Evolutionary conservation across 1,139 yeast species (phyloP).

Genomic region (Yamadazyma epiphylla): DNA sequence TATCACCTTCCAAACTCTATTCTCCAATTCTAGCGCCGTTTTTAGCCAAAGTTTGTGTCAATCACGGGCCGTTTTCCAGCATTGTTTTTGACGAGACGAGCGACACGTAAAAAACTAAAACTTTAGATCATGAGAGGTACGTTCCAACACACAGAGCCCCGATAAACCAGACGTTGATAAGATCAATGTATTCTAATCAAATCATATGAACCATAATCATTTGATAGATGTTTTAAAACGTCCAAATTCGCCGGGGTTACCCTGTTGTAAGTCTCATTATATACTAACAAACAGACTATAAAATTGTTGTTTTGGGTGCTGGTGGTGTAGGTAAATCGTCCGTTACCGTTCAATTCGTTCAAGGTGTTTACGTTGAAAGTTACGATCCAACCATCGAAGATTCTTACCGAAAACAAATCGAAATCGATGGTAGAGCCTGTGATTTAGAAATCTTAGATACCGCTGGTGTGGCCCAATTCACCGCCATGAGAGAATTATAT

Average conservation of each 20-base stretch:
- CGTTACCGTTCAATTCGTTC: conserved; percentile 49
- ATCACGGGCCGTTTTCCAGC: too few species aligned
- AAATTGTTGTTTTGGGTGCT: conserved; percentile 49
- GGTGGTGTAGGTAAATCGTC: conserved; percentile 54
- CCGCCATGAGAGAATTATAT: conserved; percentile 64
- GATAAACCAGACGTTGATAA: neutral
- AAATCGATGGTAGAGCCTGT: conserved; percentile 88
- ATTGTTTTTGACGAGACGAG: conserved; percentile 6
- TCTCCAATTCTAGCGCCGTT: too few species aligned
- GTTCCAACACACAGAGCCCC: conserved; percentile 1
- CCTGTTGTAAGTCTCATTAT: too few species aligned
- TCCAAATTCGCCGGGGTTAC: too few species aligned
- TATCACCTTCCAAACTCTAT: too few species aligned
- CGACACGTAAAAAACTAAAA: conserved; percentile 6
- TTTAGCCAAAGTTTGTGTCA: too few species aligned
- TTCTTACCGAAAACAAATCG: conserved; percentile 87
- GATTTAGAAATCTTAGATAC: conserved; percentile 64
- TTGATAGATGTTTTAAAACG: neutral
- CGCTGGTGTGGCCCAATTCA: conserved; percentile 52
- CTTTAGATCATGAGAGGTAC: conserved; percentile 7
- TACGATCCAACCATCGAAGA: conserved; percentile 54
- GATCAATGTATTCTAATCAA: neutral
- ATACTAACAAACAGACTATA: conserved; percentile 30
- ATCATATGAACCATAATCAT: neutral
- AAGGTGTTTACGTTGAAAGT: conserved; percentile 49